A percentile compares a stretch with the other conserved stretches of the same genome.
Conservation (phyloP, 2,329 filamentous ascomycete genomes). For the Aureobasidium leucospermi region DNA sequence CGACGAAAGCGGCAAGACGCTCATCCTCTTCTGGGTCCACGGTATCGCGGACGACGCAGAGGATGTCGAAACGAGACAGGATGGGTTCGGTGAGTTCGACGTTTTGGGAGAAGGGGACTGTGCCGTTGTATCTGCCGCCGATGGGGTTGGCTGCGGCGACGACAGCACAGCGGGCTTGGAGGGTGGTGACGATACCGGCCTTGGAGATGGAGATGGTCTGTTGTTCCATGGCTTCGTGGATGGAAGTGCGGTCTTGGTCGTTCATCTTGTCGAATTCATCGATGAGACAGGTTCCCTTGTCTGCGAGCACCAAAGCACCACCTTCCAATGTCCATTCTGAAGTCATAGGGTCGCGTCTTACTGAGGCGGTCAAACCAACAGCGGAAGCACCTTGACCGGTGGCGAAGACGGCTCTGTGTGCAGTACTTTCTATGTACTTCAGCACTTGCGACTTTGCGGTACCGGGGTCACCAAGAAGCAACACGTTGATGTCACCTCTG, state of each 20-base stretch:
- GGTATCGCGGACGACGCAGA: constrained; percentile 91
- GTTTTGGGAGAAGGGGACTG: constrained; percentile 90
- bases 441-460: constrained; percentile 96
- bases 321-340: constrained; percentile 97
- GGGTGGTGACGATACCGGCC: constrained; percentile 92
- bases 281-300: constrained; percentile 90
- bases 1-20: constrained; percentile 86
- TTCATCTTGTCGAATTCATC: constrained; percentile 99
- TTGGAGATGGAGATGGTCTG: constrained; percentile 99
- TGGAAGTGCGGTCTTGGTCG: constrained; percentile 93
- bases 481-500: constrained; percentile 94
- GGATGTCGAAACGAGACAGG: constrained; percentile 92
- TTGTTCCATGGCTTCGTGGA: constrained; percentile 99
- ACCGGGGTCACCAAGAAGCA: constrained; percentile 92
- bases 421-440: constrained; percentile 96
- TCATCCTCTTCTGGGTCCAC: constrained; percentile 91
- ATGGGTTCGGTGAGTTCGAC: constrained; percentile 97
- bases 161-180: constrained; percentile 92
- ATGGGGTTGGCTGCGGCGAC: constrained; percentile 96
- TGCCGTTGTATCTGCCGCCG: constrained; percentile 92
- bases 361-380: constrained; percentile 93
- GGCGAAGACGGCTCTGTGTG: constrained; percentile 92
- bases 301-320: constrained; percentile 87
- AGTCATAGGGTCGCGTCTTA: constrained; percentile 89
- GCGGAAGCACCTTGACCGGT: constrained; percentile 96